These are phyloP conservation scores for Papiliotrema nemorosa DNA, from an alignment of 1,284 basidiomycete genomes.

Conservation along the genomic window DNA sequence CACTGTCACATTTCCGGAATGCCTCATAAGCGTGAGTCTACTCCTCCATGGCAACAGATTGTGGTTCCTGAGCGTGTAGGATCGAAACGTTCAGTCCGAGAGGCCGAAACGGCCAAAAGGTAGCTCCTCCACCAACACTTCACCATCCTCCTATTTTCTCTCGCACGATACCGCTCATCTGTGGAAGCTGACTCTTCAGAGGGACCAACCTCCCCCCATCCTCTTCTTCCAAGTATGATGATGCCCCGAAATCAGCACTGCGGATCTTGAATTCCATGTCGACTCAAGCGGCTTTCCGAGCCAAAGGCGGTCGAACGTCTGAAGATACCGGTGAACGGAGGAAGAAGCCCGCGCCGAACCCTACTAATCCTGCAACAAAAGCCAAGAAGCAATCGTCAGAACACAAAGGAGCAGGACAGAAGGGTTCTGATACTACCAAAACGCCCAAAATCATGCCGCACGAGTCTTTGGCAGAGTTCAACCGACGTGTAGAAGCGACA, in stretches of 20 bases:
- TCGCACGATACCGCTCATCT: too few relatives aligned
- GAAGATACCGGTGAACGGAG: conserved; percentile 39
- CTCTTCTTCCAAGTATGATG: conserved; percentile 21
- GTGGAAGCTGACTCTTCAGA: conserved; percentile 22
- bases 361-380: conserved; percentile 4
- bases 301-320: conserved; percentile 25
- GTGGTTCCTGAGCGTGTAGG: conserved; percentile 22
- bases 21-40: conserved; percentile 47
- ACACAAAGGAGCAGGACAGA: neutral
- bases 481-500: conserved; percentile 42
- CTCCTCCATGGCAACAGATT: neutral
- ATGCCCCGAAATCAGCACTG: conserved; percentile 41
- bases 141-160: too few relatives aligned
- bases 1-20: conserved; percentile 15
- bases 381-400: neutral
- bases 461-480: conserved; percentile 43
- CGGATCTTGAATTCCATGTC: conserved; percentile 41
- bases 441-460: conserved; percentile 23
- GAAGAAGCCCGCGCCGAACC: too few relatives aligned
- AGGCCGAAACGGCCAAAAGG: conserved; percentile 37
- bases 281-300: conserved; percentile 36
- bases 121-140: too few relatives aligned
- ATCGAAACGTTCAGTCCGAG: conserved; percentile 41
- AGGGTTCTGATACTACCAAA: neutral
- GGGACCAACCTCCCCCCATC: conserved; percentile 40